Evolutionary conservation across 306 rosid species (phyloP).

Genomic region (Luffa acutangula): DNA sequence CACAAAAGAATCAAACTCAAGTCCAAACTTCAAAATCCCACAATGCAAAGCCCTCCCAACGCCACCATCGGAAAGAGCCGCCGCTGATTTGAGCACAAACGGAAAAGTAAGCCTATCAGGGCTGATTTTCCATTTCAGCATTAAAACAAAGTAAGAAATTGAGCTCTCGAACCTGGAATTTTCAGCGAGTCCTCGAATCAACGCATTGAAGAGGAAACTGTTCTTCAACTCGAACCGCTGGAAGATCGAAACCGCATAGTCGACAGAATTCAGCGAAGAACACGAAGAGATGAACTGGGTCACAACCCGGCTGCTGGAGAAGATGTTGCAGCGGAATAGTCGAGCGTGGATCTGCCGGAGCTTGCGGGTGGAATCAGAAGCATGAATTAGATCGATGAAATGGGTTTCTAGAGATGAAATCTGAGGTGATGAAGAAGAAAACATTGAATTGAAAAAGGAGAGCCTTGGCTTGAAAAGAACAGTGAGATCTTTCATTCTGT

Average conservation of each 20-base stretch:
- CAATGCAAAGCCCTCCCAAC: slow-evolving; percentile 13
- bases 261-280: slow-evolving; percentile 14
- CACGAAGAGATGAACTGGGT: slow-evolving; percentile 16
- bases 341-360: slow-evolving; percentile 13
- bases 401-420: slow-evolving; percentile 7
- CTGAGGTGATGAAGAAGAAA: not conserved
- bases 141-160: slow-evolving; percentile 4
- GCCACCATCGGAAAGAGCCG: slow-evolving; percentile 5
- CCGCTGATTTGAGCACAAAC: slow-evolving; percentile 15
- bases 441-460: not conserved
- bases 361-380: slow-evolving; percentile 3
- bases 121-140: slow-evolving; percentile 10
- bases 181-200: slow-evolving; percentile 17
- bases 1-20: slow-evolving; percentile 17
- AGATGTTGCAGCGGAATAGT: not conserved
- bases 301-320: slow-evolving; percentile 13
- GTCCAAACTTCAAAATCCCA: slow-evolving; percentile 11
- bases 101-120: slow-evolving; percentile 19
- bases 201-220: slow-evolving; percentile 15
- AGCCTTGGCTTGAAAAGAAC: slow-evolving; percentile 7
- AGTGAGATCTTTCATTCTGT: slow-evolving; percentile 2
- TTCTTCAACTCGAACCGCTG: slow-evolving; percentile 10
- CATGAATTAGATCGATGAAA: slow-evolving; percentile 14
- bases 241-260: slow-evolving; percentile 17
- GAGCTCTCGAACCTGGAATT: slow-evolving; percentile 14